These are phyloP conservation scores for Seiridium unicorne DNA, from an alignment of 2,329 filamentous ascomycete genomes.

Conservation along the genomic window DNA sequence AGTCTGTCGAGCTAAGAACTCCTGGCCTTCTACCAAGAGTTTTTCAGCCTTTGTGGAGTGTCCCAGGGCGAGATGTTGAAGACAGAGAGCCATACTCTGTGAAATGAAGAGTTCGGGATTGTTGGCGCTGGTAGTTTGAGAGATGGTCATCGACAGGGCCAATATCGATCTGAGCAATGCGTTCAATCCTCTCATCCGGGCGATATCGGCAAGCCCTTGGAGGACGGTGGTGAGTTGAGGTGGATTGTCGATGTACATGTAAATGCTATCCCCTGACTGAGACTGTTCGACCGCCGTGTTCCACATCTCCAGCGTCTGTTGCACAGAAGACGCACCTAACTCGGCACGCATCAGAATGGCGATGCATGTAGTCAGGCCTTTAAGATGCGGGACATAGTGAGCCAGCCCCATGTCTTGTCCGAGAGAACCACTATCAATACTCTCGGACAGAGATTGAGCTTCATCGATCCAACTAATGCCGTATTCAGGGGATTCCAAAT, in stretches of 20 bases:
- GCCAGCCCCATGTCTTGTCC: slow-evolving; percentile 44
- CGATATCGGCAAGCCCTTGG: slow-evolving; percentile 48
- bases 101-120: slow-evolving; percentile 39
- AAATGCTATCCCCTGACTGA: slow-evolving; percentile 38
- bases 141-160: slow-evolving; percentile 43
- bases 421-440: slow-evolving; percentile 33
- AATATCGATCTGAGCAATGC: slow-evolving; percentile 43
- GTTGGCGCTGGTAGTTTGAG: slow-evolving; percentile 31
- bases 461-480: slow-evolving; percentile 38
- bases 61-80: slow-evolving; percentile 54
- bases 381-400: slow-evolving; percentile 47
- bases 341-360: slow-evolving; percentile 39
- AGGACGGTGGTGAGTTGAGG: slow-evolving; percentile 48
- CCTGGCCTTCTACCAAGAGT: slow-evolving; percentile 57
- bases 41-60: slow-evolving; percentile 48
- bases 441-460: slow-evolving; percentile 34
- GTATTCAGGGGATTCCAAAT: slow-evolving; percentile 42
- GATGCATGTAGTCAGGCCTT: slow-evolving; percentile 42
- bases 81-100: slow-evolving; percentile 46
- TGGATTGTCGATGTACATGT: slow-evolving; percentile 46
- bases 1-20: slow-evolving; percentile 40
- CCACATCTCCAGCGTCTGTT: slow-evolving; percentile 43
- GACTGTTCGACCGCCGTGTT: slow-evolving; percentile 37
- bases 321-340: slow-evolving; percentile 28
- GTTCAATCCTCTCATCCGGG: slow-evolving; percentile 49